Evolutionary conservation across 2,329 filamentous ascomycete genomes (phyloP).

Genomic region (Xylaria sp.): DNA sequence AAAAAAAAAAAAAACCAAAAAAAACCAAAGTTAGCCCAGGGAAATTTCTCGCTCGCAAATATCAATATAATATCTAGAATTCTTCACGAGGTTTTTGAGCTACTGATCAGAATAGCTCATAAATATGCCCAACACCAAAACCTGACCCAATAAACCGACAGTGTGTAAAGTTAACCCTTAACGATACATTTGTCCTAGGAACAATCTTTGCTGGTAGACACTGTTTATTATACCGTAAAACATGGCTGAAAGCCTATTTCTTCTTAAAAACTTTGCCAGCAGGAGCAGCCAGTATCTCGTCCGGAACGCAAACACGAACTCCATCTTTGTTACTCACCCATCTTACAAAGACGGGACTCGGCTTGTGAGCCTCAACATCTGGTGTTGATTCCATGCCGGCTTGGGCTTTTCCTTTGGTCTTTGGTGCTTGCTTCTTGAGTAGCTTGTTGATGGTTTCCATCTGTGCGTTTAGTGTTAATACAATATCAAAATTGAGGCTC

Average conservation of each 20-base stretch:
- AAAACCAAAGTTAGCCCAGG: background rate
- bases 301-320: conserved; percentile 71
- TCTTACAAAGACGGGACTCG: conserved; percentile 72
- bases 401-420: conserved; percentile 68
- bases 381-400: conserved; percentile 61
- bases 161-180: background rate
- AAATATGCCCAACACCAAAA: background rate
- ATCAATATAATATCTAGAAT: conserved; percentile 1
- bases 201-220: background rate
- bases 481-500: background rate
- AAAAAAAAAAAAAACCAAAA: background rate
- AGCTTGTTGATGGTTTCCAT: conserved; percentile 94
- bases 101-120: background rate
- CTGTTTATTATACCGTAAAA: background rate
- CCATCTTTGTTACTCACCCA: conserved; percentile 77
- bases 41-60: background rate
- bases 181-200: background rate
- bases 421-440: conserved; percentile 85
- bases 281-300: conserved; percentile 74
- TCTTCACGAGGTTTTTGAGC: background rate
- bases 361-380: conserved; percentile 59
- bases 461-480: conserved; percentile 55
- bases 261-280: conserved; percentile 67
- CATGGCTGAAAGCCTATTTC: conserved; percentile 18
- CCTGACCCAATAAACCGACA: background rate